Percentiles rank a stretch among this genome's conserved stretches.
These are phyloP conservation scores for Phoma herbarum DNA, from an alignment of 2,329 filamentous ascomycete genomes.

Conservation along the genomic window DNA sequence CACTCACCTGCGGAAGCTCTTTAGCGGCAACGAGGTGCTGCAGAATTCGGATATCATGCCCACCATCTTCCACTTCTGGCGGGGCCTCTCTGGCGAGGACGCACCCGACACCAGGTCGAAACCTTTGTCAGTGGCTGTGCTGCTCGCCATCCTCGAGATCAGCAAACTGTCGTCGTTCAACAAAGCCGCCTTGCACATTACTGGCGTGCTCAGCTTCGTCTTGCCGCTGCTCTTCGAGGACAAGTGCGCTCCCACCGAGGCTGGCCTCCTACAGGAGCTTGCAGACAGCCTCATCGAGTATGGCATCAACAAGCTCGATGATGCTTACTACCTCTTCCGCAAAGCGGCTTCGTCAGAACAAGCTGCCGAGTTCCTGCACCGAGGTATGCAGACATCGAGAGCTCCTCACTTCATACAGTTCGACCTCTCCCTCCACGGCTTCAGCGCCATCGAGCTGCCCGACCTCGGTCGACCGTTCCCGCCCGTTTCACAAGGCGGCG, in stretches of 20 bases:
- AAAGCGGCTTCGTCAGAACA: conserved; percentile 61
- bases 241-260: conserved; percentile 42
- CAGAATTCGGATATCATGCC: conserved; percentile 54
- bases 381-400: conserved; percentile 76
- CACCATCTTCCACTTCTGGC: conserved; percentile 52
- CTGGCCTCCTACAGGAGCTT: conserved; percentile 66
- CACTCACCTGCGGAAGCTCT: conserved; percentile 43
- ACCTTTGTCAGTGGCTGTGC: conserved; percentile 47
- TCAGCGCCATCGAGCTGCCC: conserved; percentile 87
- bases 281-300: conserved; percentile 75
- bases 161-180: conserved; percentile 49
- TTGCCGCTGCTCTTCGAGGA: conserved; percentile 49
- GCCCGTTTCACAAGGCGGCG: conserved; percentile 73
- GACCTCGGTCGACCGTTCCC: conserved; percentile 88
- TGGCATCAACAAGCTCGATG: conserved; percentile 81
- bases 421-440: conserved; percentile 86
- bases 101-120: conserved; percentile 46
- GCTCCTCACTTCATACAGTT: conserved; percentile 91
- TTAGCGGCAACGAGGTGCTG: conserved; percentile 53
- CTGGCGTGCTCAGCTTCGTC: conserved; percentile 47
- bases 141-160: conserved; percentile 49
- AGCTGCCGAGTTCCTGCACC: conserved; percentile 74
- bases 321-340: conserved; percentile 79
- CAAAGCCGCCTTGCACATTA: conserved; percentile 50
- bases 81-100: conserved; percentile 44